Evolutionary conservation across 1,284 basidiomycete genomes (phyloP), one percentile per base, ranked within the genome.

Genomic region (Ustilago cynodontis): DNA sequence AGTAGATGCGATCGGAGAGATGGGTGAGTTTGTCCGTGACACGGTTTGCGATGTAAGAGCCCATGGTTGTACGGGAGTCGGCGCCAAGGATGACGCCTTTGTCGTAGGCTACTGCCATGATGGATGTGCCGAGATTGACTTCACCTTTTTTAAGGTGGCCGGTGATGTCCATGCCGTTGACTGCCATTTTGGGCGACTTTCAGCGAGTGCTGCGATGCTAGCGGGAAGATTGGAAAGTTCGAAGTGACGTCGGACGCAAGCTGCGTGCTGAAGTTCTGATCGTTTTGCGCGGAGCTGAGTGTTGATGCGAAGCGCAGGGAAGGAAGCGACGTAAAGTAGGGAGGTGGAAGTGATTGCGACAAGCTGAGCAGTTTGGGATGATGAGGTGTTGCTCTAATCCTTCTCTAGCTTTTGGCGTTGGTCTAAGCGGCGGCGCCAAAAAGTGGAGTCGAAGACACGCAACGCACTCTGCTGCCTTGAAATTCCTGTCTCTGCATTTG

Each of bases 21-120:
- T 95, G 92, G 3, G 96, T 99, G 68, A 99, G 90, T 88, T 99
- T 99, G 90, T 99, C 96, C 24, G 96, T 99, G 33, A 99, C 97
- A 87, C 96, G 92, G 87, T 99, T 99, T 57, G 95, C 95, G 85
- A 98, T 98, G 88, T 98, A 99, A 86, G 92, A 92, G 71, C 96
- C 97, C 45, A 93, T 97, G 1, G 97, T 98, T 71, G 97, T 99
- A 68, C 97, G 90, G 89, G 93, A 93, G 88, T 99, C 96, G 79
- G 96, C 96, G 41, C 97, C 97, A 71, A 99, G 91, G 77, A 99
- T 92, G 65, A 99, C 96, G 56, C 96, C 96, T 45, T 91, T 91
- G 49, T 94, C 90, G 88, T 98, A 99, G 80, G 95, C 93, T 77
- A 99, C 96, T 59, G 96, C 96, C 97, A 99, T 99, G 87, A 99